Evolutionary conservation across 768 basidiomycete species (phyloP), one percentile per base, ranked within the genome.

Genomic region (Hypholoma fasciculare): DNA sequence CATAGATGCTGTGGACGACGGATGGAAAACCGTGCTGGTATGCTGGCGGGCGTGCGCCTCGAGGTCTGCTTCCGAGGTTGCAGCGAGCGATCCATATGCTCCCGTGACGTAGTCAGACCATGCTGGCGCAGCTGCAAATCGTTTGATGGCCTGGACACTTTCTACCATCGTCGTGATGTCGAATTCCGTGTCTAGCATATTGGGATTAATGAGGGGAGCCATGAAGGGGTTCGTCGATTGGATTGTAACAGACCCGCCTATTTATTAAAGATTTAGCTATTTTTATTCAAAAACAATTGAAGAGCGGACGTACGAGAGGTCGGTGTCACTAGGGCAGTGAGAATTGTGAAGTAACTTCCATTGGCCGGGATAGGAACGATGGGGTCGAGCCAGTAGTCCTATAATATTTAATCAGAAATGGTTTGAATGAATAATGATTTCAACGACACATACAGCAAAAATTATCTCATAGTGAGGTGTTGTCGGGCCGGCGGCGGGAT

Each of bases 121-220:
- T 1, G 71, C 57, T 2, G 66, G 54, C 1, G 68, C 70, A 1
- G 57, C 37, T 2, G 63, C 51, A 49, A 74, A 72, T 3, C 60
- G 58, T 19, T 59, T 46, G 4, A 59, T 59, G 13, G 61, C 52
- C 43, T 65, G 64, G 49, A 71, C 57, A 6, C 63, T 57, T 49
- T 70, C 65, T 1, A 65, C 61, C 50, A 74, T 53, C 7, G 65
- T 65, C 14, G 58, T 57, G 17, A 71, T 55, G 54, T 74, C 75
- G 49, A 70, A 69, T 7, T 59, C 60, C 23, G 64, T 64, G 34
- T 40, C 63, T 20, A 80, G 72, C 70, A 79, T 77, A 49, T 75
- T 77, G 2, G 82, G 78, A 63, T 85, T 73, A 65, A 84, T 81
- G 17, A 70, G 43, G 0, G 83, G 82, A 20, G 66, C 50, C 40